Evolutionary conservation across 2,329 filamentous ascomycete species (phyloP).

Genomic region (Ceratocystis destructans): DNA sequence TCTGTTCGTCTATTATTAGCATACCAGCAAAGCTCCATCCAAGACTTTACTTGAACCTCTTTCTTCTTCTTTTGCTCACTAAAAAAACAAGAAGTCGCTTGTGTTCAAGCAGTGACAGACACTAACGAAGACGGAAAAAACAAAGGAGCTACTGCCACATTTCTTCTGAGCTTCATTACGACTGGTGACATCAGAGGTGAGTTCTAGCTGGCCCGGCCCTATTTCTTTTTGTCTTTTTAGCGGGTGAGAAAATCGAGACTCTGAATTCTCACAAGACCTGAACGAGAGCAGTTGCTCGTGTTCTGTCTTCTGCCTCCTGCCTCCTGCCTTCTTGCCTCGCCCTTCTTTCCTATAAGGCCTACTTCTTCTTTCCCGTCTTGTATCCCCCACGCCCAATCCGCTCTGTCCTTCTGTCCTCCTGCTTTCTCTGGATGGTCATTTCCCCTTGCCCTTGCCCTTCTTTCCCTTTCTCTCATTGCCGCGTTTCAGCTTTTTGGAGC

Average conservation of each 20-base stretch:
- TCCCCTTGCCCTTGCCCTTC: neutral
- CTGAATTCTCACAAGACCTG: neutral
- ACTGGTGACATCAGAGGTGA: neutral
- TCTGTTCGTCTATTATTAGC: constrained; percentile 10
- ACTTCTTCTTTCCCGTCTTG: constrained; percentile 10
- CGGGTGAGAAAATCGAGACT: neutral
- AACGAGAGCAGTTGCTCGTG: neutral
- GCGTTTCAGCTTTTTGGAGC: constrained; percentile 8
- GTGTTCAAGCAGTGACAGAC: too few species aligned
- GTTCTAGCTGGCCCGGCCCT: neutral
- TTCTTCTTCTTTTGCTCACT: constrained; percentile 5
- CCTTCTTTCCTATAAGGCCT: neutral
- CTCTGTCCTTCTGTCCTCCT: constrained; percentile 11
- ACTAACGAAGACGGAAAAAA: neutral
- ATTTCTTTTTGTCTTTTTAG: neutral
- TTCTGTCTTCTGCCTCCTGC: neutral
- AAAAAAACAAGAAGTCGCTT: too few species aligned
- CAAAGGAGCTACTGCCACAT: neutral
- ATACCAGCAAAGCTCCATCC: constrained; percentile 1
- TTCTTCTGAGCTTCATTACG: neutral
- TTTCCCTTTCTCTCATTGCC: neutral
- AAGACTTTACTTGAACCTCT: constrained; percentile 1
- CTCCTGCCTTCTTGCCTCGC: neutral
- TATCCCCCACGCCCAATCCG: neutral
- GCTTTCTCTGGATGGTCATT: neutral